These are phyloP conservation scores for Kodamaea sp. DNA, from an alignment of 1,139 yeast genomes.

Conservation along the genomic window DNA sequence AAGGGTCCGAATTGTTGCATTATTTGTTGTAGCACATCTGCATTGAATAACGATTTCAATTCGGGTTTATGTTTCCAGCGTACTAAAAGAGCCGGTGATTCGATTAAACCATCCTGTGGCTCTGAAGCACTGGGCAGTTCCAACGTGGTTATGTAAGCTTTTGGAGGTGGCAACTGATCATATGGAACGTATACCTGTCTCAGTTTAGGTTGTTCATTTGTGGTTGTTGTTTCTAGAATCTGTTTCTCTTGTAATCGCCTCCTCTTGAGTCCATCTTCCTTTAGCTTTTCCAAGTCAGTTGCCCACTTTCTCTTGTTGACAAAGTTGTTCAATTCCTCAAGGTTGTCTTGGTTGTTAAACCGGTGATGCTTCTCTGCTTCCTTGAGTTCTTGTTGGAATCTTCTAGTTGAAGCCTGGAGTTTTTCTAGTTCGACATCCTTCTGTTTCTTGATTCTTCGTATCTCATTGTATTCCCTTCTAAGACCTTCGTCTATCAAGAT, in stretches of 20 bases:
- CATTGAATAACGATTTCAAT: slow-evolving; percentile 30
- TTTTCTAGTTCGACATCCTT: slow-evolving; percentile 16
- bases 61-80: slow-evolving; percentile 49
- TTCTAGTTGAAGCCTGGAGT: slow-evolving; percentile 27
- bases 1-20: slow-evolving; percentile 52
- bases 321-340: slow-evolving; percentile 5
- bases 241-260: slow-evolving; percentile 25
- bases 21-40: slow-evolving; percentile 34
- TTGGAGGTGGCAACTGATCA: slow-evolving; percentile 17
- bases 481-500: slow-evolving; percentile 35
- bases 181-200: slow-evolving; percentile 20
- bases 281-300: slow-evolving; percentile 27
- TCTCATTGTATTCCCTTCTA: slow-evolving; percentile 37
- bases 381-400: slow-evolving; percentile 37
- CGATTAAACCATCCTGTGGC: background rate
- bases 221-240: background rate
- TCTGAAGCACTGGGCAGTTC: background rate
- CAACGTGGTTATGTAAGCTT: slow-evolving; percentile 3
- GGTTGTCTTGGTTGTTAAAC: slow-evolving; percentile 3
- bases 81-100: slow-evolving; percentile 19
- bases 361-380: slow-evolving; percentile 26
- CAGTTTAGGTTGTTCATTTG: background rate
- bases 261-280: slow-evolving; percentile 32
- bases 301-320: slow-evolving; percentile 12
- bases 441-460: slow-evolving; percentile 19